These are phyloP conservation scores for Spinacia oleracea DNA, from an alignment of 179 eudicot genomes.

Conservation along the genomic window DNA sequence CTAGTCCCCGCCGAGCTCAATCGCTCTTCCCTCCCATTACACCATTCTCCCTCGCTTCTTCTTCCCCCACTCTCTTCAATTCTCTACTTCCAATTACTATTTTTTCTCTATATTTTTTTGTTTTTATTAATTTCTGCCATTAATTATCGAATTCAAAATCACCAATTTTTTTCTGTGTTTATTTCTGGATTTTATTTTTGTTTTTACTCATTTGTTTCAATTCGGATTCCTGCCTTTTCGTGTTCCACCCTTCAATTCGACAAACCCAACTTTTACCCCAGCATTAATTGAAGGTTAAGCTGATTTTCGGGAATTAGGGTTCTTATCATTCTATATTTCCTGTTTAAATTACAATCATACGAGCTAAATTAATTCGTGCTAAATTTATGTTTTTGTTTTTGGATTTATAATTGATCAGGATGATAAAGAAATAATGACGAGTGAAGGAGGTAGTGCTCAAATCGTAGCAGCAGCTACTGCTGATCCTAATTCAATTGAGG, in stretches of 20 bases:
- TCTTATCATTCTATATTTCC: not conserved
- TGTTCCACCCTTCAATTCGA: not conserved
- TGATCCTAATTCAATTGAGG: conserved; percentile 51
- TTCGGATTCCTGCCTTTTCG: not conserved
- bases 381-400: not conserved
- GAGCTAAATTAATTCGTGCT: not conserved
- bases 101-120: not conserved
- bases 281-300: conserved; percentile 20
- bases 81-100: not conserved
- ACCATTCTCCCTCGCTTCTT: not conserved
- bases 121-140: not conserved
- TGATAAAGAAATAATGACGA: conserved; percentile 38
- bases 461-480: conserved; percentile 29
- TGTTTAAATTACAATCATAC: not conserved
- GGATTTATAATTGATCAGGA: conserved; percentile 23
- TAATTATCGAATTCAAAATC: not conserved
- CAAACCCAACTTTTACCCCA: not conserved
- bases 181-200: not conserved
- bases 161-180: not conserved
- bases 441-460: conserved; percentile 52
- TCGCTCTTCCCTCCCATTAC: not conserved
- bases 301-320: conserved; percentile 27
- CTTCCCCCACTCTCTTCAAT: not conserved
- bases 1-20: not conserved
- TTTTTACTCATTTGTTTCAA: not conserved